Evolutionary conservation across 768 basidiomycete genomes (phyloP), one percentile per base, ranked within the genome.

Genomic region (Serpula lacrymans): DNA sequence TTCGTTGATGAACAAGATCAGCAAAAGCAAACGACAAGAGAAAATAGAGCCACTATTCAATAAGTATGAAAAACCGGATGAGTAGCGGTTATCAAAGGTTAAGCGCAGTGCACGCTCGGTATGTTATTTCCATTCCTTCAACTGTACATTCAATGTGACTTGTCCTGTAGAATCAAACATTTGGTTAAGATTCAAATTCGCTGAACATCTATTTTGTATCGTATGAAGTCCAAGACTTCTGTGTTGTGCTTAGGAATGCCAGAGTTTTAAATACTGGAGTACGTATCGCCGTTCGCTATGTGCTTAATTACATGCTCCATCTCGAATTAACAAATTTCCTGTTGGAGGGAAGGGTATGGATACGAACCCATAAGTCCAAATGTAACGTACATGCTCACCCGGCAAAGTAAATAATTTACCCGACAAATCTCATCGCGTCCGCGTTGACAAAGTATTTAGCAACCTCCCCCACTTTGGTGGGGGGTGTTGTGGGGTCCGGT

Each of bases 1-100:
- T n/a, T 99, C 32, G 93, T 95, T 2, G 96, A 98, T 63, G 88
- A 94, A 93, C 69, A 97, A 96, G 66, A 95, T 98, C 68, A 93
- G 89, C 57, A 95, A 94, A 64, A 78, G 92, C 50, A 97, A 96
- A 74, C 82, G 77, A 63, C 86, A 92, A 62, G 93, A 95, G 71
- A 96, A 93, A 78, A 96, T 96, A 49, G 91, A 95, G 58, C 95
- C 95, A 6, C 63, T 97, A 58, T 96, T 65, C 70, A 96, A 98
- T 74, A 92, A 95, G 68, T 92, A 88, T 64, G 90, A 93, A 70
- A 90, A 91, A 57, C 81, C 88, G 24, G 90, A 92, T 64, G 89
- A 93, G 59, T 98, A 94, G 95, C 77, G 93, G 37, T 63, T 93
- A 60, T 93, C 89, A 11, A 93, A 93, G 59, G 76, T 93, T 72